phyloP scores from a whole-genome alignment of 2,329 filamentous ascomycete genomes.

The Chalaropsis ovoidea region DNA sequence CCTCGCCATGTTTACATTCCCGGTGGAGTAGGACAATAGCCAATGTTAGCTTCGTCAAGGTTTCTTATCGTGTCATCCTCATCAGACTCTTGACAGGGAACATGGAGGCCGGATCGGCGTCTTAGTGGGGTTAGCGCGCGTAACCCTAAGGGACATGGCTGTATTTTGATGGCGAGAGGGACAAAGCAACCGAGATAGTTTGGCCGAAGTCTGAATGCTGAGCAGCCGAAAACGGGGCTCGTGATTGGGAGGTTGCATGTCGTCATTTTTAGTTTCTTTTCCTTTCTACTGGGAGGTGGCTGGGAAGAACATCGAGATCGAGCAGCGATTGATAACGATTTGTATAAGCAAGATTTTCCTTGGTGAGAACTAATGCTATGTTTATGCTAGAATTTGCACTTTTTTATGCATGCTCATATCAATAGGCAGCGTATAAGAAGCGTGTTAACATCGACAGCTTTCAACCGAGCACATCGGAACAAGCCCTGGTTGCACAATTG shows the following conservation, averaged over 20 bases:
- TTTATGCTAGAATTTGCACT: not conserved
- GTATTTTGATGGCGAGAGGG: not conserved
- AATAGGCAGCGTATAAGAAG: not conserved
- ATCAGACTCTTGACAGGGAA: not conserved
- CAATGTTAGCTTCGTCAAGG: not conserved
- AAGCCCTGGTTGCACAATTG: slow-evolving; percentile 27
- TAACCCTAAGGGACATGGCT: not conserved
- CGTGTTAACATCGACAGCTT: not conserved
- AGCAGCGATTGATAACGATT: not conserved
- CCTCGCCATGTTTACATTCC: too few relatives aligned
- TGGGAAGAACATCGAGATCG: not conserved
- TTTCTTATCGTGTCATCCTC: not conserved
- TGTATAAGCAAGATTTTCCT: not conserved
- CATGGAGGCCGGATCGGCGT: not conserved
- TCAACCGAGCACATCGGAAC: not conserved
- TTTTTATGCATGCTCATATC: not conserved
- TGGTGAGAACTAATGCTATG: not conserved
- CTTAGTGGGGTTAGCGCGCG: not conserved
- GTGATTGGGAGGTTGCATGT: not conserved
- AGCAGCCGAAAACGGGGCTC: not conserved
- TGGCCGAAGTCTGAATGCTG: not conserved
- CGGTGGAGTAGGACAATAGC: too few relatives aligned
- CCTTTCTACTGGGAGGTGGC: not conserved
- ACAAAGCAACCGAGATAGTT: not conserved
- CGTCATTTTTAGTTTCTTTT: not conserved